Percentiles rank a stretch among this genome's conserved stretches.
Evolutionary conservation across 1,284 basidiomycete species (phyloP).

Genomic region (Trichosporon coremiiforme): DNA sequence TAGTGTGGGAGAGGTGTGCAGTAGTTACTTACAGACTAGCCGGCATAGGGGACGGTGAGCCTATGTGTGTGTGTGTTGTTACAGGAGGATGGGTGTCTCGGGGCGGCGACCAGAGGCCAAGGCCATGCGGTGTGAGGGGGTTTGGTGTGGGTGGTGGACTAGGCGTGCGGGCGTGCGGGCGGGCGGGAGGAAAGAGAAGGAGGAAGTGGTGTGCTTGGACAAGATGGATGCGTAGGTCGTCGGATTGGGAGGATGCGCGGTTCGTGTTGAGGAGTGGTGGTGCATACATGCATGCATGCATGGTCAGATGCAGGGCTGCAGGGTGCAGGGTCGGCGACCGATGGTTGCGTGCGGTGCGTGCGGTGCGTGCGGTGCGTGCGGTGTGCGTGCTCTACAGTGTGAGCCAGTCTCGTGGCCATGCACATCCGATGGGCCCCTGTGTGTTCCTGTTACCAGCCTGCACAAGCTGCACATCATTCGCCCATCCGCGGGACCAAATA

Average conservation of each 20-base stretch:
- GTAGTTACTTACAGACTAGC: slow-evolving; percentile 9
- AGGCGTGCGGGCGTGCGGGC: not conserved
- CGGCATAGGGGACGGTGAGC: slow-evolving; percentile 1
- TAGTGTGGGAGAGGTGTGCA: not conserved
- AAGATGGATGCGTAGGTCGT: slow-evolving; percentile 13
- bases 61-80: not conserved
- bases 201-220: not conserved
- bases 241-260: slow-evolving; percentile 18
- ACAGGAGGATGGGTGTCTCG: not conserved
- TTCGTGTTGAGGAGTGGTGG: slow-evolving; percentile 13
- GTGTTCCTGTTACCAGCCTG: not conserved
- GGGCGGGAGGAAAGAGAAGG: not conserved
- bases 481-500: not conserved
- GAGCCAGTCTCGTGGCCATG: slow-evolving; percentile 8
- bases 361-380: not conserved
- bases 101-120: not conserved
- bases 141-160: no score
- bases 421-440: slow-evolving; percentile 10
- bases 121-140: not conserved
- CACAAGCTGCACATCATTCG: not conserved
- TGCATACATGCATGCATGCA: not conserved
- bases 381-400: not conserved
- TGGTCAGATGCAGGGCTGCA: not conserved
- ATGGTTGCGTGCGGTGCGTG: not conserved
- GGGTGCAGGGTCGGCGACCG: slow-evolving; percentile 57